These are phyloP conservation scores for Allium fistulosum DNA, from an alignment of 106 monocot species.

Conservation along the genomic window DNA sequence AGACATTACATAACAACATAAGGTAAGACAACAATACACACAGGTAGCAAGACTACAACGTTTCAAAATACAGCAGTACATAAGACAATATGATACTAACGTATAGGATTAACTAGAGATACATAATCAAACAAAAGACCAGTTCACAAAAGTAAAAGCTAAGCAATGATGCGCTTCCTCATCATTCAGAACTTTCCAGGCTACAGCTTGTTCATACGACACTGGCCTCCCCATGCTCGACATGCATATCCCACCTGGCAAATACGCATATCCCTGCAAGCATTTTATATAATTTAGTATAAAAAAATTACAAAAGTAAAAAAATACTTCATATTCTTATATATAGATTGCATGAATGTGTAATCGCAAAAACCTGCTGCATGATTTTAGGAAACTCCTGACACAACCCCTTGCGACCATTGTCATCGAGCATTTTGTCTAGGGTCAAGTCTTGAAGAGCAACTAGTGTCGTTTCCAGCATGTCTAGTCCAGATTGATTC, in stretches of 20 bases:
- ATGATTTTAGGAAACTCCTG: constrained; percentile 76
- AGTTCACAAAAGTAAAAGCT: constrained; percentile 81
- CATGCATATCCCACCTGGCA: constrained; percentile 60
- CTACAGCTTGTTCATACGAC: constrained; percentile 78
- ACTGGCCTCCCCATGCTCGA: constrained; percentile 89
- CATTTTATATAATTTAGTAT: no score
- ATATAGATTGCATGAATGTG: no score
- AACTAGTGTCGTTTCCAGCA: constrained; percentile 75
- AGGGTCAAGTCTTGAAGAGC: constrained; percentile 62
- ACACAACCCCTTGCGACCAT: constrained; percentile 57
- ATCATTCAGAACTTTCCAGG: constrained; percentile 73
- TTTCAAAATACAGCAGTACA: no score
- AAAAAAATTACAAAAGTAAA: no score
- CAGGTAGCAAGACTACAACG: no score
- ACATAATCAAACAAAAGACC: constrained; percentile 63
- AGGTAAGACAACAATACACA: no score
- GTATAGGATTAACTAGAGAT: no score
- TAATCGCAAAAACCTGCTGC: constrained; percentile 47
- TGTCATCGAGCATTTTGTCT: constrained; percentile 60
- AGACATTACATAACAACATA: no score
- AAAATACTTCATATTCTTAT: no score
- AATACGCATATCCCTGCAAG: constrained; percentile 50
- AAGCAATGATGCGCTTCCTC: constrained; percentile 65
- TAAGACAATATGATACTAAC: no score
- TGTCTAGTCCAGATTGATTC: constrained; percentile 73